Base-by-base conservation (phyloP, 2,329 filamentous ascomycete genomes). In the Fusarium mangiferae region DNA sequence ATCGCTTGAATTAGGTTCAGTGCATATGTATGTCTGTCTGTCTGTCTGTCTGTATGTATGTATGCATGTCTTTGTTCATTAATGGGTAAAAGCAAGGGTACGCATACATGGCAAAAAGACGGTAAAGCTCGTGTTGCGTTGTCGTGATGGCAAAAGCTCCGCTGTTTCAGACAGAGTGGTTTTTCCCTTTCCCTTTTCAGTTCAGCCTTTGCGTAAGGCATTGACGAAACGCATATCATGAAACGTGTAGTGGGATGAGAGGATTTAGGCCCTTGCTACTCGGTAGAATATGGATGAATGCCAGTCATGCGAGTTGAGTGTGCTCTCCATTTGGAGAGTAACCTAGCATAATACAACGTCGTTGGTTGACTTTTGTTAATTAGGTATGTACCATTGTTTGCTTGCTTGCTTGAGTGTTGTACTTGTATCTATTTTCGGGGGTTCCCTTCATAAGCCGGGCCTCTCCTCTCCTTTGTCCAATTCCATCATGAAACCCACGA, bases 151-250 rank as follows among this genome's bases (percentile, higher is more conserved):
- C 20, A 60, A 49, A 56, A 51, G 67, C 69, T 69, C 69, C 66
- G 72, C 72, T 78, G 76, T 78, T 78, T 78, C 75, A 78, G 61
- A 68, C 70, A 77, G 56, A 74, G 65, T 76, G 66, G 30, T 64
- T 75, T 63, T 62, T 59, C 22, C 13, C 45, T 17, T 48, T 15
- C 28, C 15, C 28, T 49, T 30, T 46, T 28, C 44, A 46, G 45
- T 28, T 28, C 44, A 46, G 55, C 55, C 33, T 28, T 45, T 51
- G 42, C 41, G 30, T 46, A 74, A 69, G 72, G 72, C 72, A 75
- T 73, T 74, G 60, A 68, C 73, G 73, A 77, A 75, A 77, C 73
- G 61, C 66, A 73, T 64, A 73, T 68, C 59, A 62, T 72, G 71
- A 77, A 77, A 78, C 75, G 64, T 63, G 61, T 39, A 60, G 60